phyloP scores from a whole-genome alignment of 2,329 filamentous ascomycete species.

The Mycogone perniciosa region DNA sequence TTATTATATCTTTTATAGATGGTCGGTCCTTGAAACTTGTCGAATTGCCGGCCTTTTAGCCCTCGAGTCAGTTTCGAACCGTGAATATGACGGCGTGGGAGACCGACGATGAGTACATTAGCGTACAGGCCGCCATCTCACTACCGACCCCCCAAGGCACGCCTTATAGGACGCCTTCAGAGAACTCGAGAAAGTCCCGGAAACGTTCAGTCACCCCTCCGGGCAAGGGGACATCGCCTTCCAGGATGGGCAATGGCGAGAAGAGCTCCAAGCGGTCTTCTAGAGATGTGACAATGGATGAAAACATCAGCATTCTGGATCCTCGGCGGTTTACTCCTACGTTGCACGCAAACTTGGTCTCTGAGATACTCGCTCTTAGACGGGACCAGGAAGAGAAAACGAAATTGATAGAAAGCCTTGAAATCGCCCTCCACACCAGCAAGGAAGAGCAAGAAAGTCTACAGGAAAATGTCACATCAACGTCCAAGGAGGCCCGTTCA shows the following conservation, averaged over 20 bases:
- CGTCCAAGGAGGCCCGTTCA: conserved; percentile 69
- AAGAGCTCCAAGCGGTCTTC: conserved; percentile 46
- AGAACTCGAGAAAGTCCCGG: conserved; percentile 53
- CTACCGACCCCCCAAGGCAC: conserved; percentile 67
- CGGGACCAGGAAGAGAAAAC: conserved; percentile 88
- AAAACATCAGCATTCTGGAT: conserved; percentile 70
- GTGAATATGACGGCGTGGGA: conserved; percentile 51
- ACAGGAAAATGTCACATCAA: conserved; percentile 53
- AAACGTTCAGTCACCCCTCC: conserved; percentile 59
- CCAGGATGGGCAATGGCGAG: conserved; percentile 39
- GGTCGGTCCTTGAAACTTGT: background rate
- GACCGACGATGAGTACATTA: conserved; percentile 56
- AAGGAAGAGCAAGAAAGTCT: conserved; percentile 70
- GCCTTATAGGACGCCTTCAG: conserved; percentile 66
- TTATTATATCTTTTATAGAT: background rate
- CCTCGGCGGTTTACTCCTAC: conserved; percentile 92
- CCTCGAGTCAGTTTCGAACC: background rate
- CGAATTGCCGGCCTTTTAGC: background rate
- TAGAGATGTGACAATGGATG: conserved; percentile 56
- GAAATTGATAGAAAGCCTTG: conserved; percentile 78
- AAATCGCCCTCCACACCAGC: conserved; percentile 63
- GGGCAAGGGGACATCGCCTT: conserved; percentile 51
- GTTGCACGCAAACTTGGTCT: conserved; percentile 86
- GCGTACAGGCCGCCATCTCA: conserved; percentile 46
- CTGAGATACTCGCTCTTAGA: conserved; percentile 81